Conservation (phyloP, 163 green algal genomes). For the Coccomyxa subellipsoidea region DNA sequence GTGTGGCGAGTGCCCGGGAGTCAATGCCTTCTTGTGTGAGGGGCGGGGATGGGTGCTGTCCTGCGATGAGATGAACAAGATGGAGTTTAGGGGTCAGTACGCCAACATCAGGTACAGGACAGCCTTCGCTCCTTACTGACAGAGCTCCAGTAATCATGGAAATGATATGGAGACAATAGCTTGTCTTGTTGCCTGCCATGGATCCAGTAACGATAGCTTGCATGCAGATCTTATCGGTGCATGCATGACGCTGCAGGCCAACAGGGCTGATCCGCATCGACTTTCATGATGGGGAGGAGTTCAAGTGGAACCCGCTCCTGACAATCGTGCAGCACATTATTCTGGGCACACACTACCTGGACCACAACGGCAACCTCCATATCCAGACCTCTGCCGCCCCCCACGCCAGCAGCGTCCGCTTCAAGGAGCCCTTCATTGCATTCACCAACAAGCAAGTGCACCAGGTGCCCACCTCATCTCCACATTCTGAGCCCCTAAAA, state of each 20-base stretch:
- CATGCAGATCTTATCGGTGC: background rate
- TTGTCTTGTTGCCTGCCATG: too few relatives aligned
- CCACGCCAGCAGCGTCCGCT: constrained; percentile 49
- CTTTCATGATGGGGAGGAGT: constrained; percentile 70
- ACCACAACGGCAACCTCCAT: constrained; percentile 69
- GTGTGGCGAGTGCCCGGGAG: constrained; percentile 77
- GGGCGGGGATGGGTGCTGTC: constrained; percentile 62
- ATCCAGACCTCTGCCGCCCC: constrained; percentile 36
- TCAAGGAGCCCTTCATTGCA: constrained; percentile 70
- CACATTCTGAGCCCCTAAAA: too few relatives aligned
- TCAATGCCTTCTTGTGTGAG: constrained; percentile 64
- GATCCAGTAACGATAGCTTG: too few relatives aligned
- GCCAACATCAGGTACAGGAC: background rate
- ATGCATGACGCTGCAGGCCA: constrained; percentile 30
- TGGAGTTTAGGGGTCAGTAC: constrained; percentile 75
- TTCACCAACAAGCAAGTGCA: constrained; percentile 45
- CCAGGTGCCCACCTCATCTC: too few relatives aligned
- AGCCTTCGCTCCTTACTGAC: background rate
- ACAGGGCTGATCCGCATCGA: constrained; percentile 51
- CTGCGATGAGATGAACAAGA: constrained; percentile 65
- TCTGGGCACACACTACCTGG: constrained; percentile 73
- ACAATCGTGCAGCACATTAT: constrained; percentile 84
- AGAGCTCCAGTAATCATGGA: too few relatives aligned
- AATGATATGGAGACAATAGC: too few relatives aligned
- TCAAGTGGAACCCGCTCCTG: constrained; percentile 46